A percentile compares a stretch with the other conserved stretches of the same genome.
Evolutionary conservation across 768 basidiomycete genomes (phyloP).

Genomic region (Cystoderma amianthinum): DNA sequence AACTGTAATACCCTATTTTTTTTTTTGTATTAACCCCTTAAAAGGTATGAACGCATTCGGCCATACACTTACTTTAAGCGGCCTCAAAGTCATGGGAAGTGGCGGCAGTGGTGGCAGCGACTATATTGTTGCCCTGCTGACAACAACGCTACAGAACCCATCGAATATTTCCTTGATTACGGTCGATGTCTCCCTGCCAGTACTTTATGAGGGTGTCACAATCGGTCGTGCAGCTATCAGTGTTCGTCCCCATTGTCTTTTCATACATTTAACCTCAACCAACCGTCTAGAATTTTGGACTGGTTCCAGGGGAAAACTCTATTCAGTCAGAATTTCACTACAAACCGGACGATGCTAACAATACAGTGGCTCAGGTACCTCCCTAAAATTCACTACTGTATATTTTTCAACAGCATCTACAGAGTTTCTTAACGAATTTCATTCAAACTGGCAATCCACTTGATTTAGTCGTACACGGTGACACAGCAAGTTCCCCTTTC

Average conservation of each 20-base stretch:
- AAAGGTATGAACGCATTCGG: slow-evolving; percentile 57
- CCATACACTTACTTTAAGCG: slow-evolving; percentile 38
- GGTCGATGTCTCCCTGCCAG: slow-evolving; percentile 49
- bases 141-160: slow-evolving; percentile 54
- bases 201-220: slow-evolving; percentile 44
- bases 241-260: no score
- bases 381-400: background rate
- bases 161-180: slow-evolving; percentile 63
- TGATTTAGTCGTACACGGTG: slow-evolving; percentile 52
- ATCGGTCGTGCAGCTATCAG: slow-evolving; percentile 55
- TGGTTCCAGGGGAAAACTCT: slow-evolving; percentile 51
- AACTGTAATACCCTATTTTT: background rate
- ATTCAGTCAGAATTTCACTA: slow-evolving; percentile 62
- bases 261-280: no score
- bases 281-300: slow-evolving; percentile 46
- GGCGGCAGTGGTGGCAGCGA: slow-evolving; percentile 56
- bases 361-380: slow-evolving; percentile 51
- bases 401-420: slow-evolving; percentile 1
- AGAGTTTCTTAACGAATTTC: slow-evolving; percentile 55
- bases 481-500: slow-evolving; percentile 54
- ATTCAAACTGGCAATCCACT: slow-evolving; percentile 44
- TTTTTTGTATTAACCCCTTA: background rate
- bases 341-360: slow-evolving; percentile 54
- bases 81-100: slow-evolving; percentile 60
- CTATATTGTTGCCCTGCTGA: slow-evolving; percentile 51